phyloP scores from a whole-genome alignment of 1,139 yeast species.

The Candida neerlandica region DNA sequence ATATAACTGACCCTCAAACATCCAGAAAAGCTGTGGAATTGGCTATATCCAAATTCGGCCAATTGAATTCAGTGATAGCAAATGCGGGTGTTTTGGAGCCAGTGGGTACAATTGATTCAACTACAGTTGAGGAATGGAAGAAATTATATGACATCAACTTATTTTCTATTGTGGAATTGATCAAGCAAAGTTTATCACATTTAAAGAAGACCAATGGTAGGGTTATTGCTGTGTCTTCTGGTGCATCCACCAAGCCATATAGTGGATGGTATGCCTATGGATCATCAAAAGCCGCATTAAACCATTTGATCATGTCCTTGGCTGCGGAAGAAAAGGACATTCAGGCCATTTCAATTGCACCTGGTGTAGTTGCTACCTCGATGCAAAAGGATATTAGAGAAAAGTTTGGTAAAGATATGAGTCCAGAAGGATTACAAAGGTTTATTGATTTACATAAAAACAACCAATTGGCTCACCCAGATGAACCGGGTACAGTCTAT shows the following conservation, averaged over 20 bases:
- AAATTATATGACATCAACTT: constrained; percentile 72
- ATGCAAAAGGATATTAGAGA: constrained; percentile 84
- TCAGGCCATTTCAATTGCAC: constrained; percentile 72
- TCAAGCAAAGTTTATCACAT: constrained; percentile 59
- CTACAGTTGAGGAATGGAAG: constrained; percentile 61
- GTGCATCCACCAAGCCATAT: constrained; percentile 68
- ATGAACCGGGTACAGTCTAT: constrained; percentile 68
- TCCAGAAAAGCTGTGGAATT: constrained; percentile 43
- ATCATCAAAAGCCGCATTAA: constrained; percentile 84
- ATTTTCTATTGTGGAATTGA: constrained; percentile 71
- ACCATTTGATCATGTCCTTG: constrained; percentile 68
- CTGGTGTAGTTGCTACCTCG: constrained; percentile 88
- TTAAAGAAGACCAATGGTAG: constrained; percentile 60
- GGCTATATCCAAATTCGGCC: constrained; percentile 58
- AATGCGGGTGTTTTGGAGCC: constrained; percentile 92
- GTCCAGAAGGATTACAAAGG: constrained; percentile 52
- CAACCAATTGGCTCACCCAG: constrained; percentile 61
- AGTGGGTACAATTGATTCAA: constrained; percentile 56
- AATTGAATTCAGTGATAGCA: constrained; percentile 69
- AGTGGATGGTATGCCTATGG: constrained; percentile 91
- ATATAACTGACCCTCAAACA: constrained; percentile 51
- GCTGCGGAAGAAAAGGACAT: constrained; percentile 68
- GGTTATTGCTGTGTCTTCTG: constrained; percentile 79
- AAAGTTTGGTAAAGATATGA: constrained; percentile 57
- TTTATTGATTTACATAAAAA: constrained; percentile 62